Evolutionary conservation across 2,329 filamentous ascomycete genomes (phyloP), one percentile per base, ranked within the genome.

Genomic region (Diaporthe capsici): DNA sequence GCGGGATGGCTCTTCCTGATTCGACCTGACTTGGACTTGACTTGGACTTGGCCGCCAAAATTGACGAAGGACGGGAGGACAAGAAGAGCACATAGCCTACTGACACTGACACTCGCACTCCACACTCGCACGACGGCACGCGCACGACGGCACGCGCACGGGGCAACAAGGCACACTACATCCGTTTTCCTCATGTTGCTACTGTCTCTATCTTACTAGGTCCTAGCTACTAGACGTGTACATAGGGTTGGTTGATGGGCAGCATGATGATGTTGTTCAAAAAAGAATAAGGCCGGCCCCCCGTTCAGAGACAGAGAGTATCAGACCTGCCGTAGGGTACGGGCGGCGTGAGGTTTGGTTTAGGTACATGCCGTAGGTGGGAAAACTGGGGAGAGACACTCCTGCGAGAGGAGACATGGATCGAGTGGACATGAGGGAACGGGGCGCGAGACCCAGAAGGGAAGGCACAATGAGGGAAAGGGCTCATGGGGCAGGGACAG

Each of bases 391-490:
- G 63, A 51, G 44, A 67, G 44, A 67, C 65, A 47, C 31, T 53
- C 22, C n/a, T 51, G 63, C 31, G 63, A 68, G 63, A 53, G 63
- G 10, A 51, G 63, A 53, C 63, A 68, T 68, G 63, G 63, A 68
- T 53, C 63, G 63, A 68, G 63, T 51, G 44, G 63, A 68, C 44
- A 67, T 53, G 63, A 68, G 47, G 44, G 63, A 68, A 68, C 47
- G 47, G 65, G 63, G 65, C 47, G 65, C 65, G 65, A 68, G 65
- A 68, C 65, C 65, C 65, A 68, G 65, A 68, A 68, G 65, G 47
- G 65, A 68, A 68, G 65, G 65, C 65, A 68, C 47, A 68, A 68
- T 68, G 65, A 53, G 47, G 34, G 47, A 68, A 51, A 51, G 44
- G 31, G 65, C 65, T 39, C 65, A 68, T 17, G 34, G 65, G 60